Evolutionary conservation across 2,329 filamentous ascomycete species (phyloP).

Genomic region (Ascochyta clinopodiicola): DNA sequence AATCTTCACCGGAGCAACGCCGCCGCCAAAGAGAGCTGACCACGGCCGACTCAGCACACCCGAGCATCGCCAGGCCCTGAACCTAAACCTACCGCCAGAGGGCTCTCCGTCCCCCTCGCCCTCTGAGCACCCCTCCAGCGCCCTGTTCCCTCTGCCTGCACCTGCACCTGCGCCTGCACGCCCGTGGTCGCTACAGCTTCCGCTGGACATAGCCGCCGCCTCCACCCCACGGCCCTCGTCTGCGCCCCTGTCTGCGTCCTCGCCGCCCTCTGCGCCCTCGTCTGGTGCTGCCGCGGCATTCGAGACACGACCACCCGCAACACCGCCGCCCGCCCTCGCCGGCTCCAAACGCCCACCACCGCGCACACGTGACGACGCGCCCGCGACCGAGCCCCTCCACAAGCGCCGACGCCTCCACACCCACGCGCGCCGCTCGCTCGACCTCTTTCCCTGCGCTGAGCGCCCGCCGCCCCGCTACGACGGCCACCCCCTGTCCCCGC

Average conservation of each 20-base stretch:
- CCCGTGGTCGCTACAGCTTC: conserved; percentile 6
- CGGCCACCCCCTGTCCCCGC: conserved; percentile 54
- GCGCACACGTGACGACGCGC: conserved; percentile 11
- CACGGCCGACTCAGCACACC: conserved; percentile 25
- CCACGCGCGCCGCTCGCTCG: conserved; percentile 44
- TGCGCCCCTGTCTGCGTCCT: conserved; percentile 8
- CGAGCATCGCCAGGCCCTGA: conserved; percentile 26
- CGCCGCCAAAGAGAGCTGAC: conserved; percentile 16
- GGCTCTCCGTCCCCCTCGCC: conserved; percentile 23
- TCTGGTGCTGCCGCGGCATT: conserved; percentile 10
- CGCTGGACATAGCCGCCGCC: neutral
- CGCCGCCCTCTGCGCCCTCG: no score
- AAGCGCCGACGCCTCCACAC: conserved; percentile 42
- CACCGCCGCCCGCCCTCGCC: conserved; percentile 18
- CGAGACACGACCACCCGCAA: conserved; percentile 5
- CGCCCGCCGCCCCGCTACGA: conserved; percentile 23
- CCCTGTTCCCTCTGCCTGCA: neutral
- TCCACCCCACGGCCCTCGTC: conserved; percentile 23
- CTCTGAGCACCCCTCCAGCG: conserved; percentile 12
- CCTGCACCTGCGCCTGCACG: neutral
- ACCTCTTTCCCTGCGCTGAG: conserved; percentile 43
- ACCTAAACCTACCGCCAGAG: conserved; percentile 8
- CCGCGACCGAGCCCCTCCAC: conserved; percentile 43
- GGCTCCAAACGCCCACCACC: conserved; percentile 6
- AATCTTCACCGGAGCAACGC: conserved; percentile 45